Evolutionary conservation across 768 basidiomycete genomes (phyloP), one percentile per base, ranked within the genome.

Genomic region (Termitomyces heimii): DNA sequence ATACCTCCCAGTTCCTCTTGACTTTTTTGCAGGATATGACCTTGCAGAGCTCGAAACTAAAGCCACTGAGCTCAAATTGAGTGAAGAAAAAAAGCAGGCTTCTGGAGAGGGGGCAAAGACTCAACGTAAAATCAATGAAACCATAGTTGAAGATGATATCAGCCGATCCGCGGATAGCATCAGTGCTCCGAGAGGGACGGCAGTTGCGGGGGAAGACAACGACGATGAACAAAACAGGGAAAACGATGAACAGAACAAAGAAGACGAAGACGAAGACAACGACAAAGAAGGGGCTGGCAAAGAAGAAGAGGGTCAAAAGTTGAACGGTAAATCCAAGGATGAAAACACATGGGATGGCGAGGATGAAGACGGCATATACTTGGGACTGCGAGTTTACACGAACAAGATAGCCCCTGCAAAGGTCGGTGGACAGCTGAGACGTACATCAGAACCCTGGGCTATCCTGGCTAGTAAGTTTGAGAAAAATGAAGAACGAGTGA

Each of bases 321-420:
- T n/a, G 31, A 26, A 22, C 22, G 29, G 7, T 29, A 29, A 12
- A 35, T 8, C 2, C 20, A 42, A 31, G 28, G 52, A 53, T 22
- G 39, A n/a, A 42, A 39, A 20, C n/a, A n/a, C 12, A 42, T 37
- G 29, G 12, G 13, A 31, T 12, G 20, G n/a, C 31, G 16, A 35
- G 24, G 60, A 67, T 4, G 60, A 59, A 13, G 57, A 63, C 42
- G 61, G 68, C 34, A 39, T 73, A 3, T 68, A 71, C 46, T 59
- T 76, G 9, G 75, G 75, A 2, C 56, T 76, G 50, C 66, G 71
- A 29, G 75, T 77, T 4, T 77, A 77, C 53, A 75, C 74, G n/a
- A 66, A 71, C n/a, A 67, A 62, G 54, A 62, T 59, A 65, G 31
- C 61, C 40, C 54, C 54, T 14, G 73, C 67, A 14, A 64, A 65